A percentile compares a stretch with the other conserved stretches of the same genome.
These are phyloP conservation scores for Rhodotorula sp. DNA, from an alignment of 1,284 basidiomycete genomes.

Conservation along the genomic window DNA sequence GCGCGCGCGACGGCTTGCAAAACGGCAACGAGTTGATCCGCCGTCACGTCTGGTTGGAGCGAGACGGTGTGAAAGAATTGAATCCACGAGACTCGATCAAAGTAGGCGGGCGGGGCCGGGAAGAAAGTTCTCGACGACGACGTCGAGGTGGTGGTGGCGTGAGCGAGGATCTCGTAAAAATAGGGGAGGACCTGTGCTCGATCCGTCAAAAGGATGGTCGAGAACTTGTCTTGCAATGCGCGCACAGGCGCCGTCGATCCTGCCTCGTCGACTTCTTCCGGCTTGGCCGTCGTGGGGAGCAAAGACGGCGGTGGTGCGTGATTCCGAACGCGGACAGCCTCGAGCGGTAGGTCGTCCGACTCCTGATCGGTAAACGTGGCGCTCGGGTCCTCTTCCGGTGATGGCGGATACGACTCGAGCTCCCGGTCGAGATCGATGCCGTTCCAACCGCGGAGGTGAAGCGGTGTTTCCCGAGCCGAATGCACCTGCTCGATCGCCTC, in stretches of 20 bases:
- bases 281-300: background rate
- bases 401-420: background rate
- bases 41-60: background rate
- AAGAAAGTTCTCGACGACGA: background rate
- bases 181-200: conserved; percentile 5
- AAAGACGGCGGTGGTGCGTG: background rate
- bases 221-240: background rate
- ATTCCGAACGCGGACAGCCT: background rate
- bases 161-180: conserved; percentile 1
- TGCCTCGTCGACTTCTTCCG: background rate
- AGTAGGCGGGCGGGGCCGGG: conserved; percentile 6
- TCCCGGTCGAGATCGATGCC: background rate
- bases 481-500: background rate
- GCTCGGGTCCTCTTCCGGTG: background rate
- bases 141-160: background rate
- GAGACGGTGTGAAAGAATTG: conserved; percentile 13
- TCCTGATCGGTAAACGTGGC: too few species aligned
- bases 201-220: background rate
- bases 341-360: background rate
- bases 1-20: conserved; percentile 9
- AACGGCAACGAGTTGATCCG: conserved; percentile 6
- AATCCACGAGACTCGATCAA: conserved; percentile 17
- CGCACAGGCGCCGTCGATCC: background rate
- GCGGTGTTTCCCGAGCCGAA: background rate
- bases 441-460: background rate